These are phyloP conservation scores for Emmonsia crescens DNA, from an alignment of 2,329 filamentous ascomycete species.

Conservation along the genomic window DNA sequence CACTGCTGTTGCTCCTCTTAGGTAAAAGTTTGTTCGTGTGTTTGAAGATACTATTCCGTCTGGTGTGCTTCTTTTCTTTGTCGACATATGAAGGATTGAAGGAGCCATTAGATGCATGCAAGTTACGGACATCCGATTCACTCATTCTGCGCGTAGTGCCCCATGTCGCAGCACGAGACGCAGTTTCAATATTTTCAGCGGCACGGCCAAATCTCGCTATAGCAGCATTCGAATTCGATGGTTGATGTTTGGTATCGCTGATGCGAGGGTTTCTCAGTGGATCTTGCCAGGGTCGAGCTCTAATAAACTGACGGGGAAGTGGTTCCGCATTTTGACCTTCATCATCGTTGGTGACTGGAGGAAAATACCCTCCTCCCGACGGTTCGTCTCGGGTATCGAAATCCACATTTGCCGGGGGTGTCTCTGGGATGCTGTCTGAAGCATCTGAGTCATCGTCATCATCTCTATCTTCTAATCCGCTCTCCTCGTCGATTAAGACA, in stretches of 20 bases:
- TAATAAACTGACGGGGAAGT: conserved; percentile 28
- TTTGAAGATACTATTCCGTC: conserved; percentile 38
- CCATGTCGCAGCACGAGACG: conserved; percentile 46
- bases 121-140: conserved; percentile 41
- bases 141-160: conserved; percentile 39
- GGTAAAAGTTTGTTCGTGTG: conserved; percentile 26
- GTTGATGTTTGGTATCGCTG: conserved; percentile 31
- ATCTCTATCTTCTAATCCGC: conserved; percentile 23
- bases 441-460: conserved; percentile 22
- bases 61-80: conserved; percentile 29
- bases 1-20: conserved; percentile 33
- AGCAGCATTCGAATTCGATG: conserved; percentile 44
- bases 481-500: conserved; percentile 35
- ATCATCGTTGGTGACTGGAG: conserved; percentile 13
- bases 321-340: conserved; percentile 23
- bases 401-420: conserved; percentile 19
- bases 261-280: conserved; percentile 21
- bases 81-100: conserved; percentile 8
- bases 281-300: conserved; percentile 41
- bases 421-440: conserved; percentile 20
- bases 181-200: conserved; percentile 42
- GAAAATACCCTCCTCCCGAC: conserved; percentile 16
- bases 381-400: conserved; percentile 17
- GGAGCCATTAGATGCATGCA: conserved; percentile 29
- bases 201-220: conserved; percentile 42